phyloP scores from a whole-genome alignment of 1,284 basidiomycete species.

The Boletus nobilissimus region DNA sequence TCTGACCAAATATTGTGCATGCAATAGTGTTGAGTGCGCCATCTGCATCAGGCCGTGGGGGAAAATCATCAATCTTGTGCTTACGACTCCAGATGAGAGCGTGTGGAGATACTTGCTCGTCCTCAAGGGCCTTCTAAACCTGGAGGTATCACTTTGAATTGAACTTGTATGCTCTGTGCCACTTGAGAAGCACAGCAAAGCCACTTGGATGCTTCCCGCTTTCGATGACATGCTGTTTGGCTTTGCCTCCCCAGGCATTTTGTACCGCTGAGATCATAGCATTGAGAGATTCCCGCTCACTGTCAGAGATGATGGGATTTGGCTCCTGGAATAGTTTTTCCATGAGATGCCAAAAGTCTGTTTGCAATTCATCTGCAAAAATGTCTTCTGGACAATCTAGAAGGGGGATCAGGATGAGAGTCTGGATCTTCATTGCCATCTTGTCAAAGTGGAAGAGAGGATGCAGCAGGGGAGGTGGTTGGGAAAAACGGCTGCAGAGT shows the following conservation, averaged over 20 bases:
- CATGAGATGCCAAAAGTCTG: constrained; percentile 2
- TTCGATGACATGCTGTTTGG: neutral
- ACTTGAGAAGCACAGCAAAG: neutral
- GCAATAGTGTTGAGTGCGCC: neutral
- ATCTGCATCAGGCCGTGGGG: neutral
- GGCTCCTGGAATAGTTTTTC: neutral
- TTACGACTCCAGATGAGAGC: constrained; percentile 9
- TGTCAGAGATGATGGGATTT: neutral
- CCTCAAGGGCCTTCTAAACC: constrained; percentile 7
- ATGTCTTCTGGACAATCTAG: constrained; percentile 5
- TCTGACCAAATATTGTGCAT: constrained; percentile 10
- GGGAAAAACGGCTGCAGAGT: too few species aligned
- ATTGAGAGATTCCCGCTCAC: constrained; percentile 1
- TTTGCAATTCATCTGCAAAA: constrained; percentile 4
- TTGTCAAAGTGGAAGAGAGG: too few species aligned
- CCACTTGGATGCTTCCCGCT: constrained; percentile 1
- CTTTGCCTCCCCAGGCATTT: neutral
- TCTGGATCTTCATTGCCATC: constrained; percentile 10
- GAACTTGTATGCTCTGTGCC: neutral
- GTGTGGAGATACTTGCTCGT: constrained; percentile 1
- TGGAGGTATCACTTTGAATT: neutral
- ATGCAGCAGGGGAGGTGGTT: too few species aligned
- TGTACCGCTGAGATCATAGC: constrained; percentile 5
- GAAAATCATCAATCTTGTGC: neutral
- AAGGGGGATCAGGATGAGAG: neutral